phyloP scores from a whole-genome alignment of 768 basidiomycete genomes.

The Clitopilus passeckerianus region DNA sequence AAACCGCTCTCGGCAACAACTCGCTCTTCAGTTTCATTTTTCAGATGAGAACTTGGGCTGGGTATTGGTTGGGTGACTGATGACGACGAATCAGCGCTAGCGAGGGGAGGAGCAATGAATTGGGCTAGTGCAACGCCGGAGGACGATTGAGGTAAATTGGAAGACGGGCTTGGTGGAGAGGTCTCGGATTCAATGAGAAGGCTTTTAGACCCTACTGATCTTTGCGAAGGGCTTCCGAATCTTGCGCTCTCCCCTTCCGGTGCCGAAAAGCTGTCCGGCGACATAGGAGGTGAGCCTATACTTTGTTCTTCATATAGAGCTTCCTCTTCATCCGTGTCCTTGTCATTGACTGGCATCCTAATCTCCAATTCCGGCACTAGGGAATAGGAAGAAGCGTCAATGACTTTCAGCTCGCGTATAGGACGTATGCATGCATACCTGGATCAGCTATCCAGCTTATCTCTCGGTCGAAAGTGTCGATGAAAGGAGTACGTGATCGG shows the following conservation, averaged over 20 bases:
- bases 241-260: conserved; percentile 20
- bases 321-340: conserved; percentile 44
- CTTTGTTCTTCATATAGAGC: conserved; percentile 34
- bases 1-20: conserved; percentile 43
- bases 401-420: neutral
- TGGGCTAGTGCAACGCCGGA: conserved; percentile 41
- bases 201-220: conserved; percentile 44
- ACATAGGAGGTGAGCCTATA: conserved; percentile 44
- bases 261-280: conserved; percentile 40
- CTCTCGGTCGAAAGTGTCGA: conserved; percentile 47
- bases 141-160: conserved; percentile 42
- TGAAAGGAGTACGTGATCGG: conserved; percentile 42
- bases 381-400: conserved; percentile 1
- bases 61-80: conserved; percentile 52
- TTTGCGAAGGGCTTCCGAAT: neutral
- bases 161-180: conserved; percentile 43
- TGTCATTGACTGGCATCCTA: conserved; percentile 57
- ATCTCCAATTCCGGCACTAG: conserved; percentile 48
- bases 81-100: conserved; percentile 49
- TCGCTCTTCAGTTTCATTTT: conserved; percentile 42
- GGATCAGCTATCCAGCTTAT: conserved; percentile 77
- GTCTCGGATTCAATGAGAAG: conserved; percentile 62
- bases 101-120: conserved; percentile 29
- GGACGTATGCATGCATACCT: conserved; percentile 35
- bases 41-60: conserved; percentile 56